Percentiles rank a stretch among this genome's conserved stretches.
Evolutionary conservation across 768 basidiomycete genomes (phyloP).

Genomic region (Aureoboletus auriporus): DNA sequence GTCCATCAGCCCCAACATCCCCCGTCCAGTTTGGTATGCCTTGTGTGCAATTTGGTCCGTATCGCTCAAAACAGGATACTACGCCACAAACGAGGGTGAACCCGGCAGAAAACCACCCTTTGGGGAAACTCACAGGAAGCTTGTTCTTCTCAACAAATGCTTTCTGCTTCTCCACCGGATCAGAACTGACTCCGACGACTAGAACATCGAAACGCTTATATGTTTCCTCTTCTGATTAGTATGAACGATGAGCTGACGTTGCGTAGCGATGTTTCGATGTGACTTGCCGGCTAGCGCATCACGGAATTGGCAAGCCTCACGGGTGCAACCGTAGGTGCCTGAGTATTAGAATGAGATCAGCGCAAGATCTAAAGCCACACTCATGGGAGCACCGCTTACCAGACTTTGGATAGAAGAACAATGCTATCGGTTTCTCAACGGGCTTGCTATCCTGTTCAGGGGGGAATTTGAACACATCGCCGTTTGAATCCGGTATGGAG

Average conservation of each 20-base stretch:
- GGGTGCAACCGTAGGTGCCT: slow-evolving; percentile 78
- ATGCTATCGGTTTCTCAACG: slow-evolving; percentile 47
- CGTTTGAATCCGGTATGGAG: slow-evolving; percentile 61
- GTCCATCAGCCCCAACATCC: slow-evolving; percentile 59
- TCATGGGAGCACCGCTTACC: slow-evolving; percentile 37
- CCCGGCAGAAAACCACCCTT: not conserved
- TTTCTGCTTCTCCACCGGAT: slow-evolving; percentile 70
- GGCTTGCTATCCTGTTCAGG: slow-evolving; percentile 46
- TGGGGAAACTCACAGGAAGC: slow-evolving; percentile 46
- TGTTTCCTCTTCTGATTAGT: slow-evolving; percentile 50
- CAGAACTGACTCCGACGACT: slow-evolving; percentile 72
- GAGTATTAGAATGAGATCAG: slow-evolving; percentile 4
- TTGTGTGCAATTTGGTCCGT: slow-evolving; percentile 55
- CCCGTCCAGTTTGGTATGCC: slow-evolving; percentile 62
- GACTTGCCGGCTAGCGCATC: slow-evolving; percentile 66
- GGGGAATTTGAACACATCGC: slow-evolving; percentile 54
- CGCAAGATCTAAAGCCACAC: not conserved
- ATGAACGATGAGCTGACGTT: not conserved
- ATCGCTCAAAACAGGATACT: slow-evolving; percentile 84
- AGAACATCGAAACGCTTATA: slow-evolving; percentile 63
- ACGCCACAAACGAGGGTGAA: not conserved
- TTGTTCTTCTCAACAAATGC: slow-evolving; percentile 68
- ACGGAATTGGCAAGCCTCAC: slow-evolving; percentile 78
- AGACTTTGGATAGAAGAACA: slow-evolving; percentile 79
- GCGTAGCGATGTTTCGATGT: no score